Base-by-base conservation (phyloP, 2,329 filamentous ascomycete species). In the Spiromastix sp. region DNA sequence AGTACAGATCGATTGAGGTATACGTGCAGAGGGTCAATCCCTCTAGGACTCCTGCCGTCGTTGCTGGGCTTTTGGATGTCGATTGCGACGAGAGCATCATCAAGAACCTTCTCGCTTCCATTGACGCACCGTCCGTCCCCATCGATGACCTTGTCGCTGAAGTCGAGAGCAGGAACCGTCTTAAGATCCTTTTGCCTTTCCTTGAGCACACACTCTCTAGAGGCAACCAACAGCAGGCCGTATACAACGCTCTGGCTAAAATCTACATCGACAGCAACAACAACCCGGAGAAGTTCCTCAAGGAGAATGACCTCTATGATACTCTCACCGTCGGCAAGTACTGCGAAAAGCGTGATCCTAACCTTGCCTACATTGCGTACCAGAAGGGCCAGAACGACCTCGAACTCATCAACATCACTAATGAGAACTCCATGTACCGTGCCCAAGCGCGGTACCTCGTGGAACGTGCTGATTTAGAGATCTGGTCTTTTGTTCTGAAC, bases 201-300 rank as follows among this genome's bases (percentile, higher is more conserved):
- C 75, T 98, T 4, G 93, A 98, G 68, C 78, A 83, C 39, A 94
- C 86, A 7, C 68, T 98, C 31, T 80, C 85, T 32, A 76, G 79
- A 34, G 91, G 91, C 29, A 95, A 94, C 64, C 83, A 93, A 59
- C 87, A 98, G 61, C 86, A 93, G 58, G 93, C 89, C 29, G 84
- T 98, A 12, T 96, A 83, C 72, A 96, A 98, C 48, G 93, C 91
- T 5, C 72, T 98, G 19, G 91, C 91, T 34, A 98, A 98, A 75
- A 98, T 98, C 49, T 98, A 98, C 66, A 98, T 98, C 39, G 91
- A 98, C 63, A 86, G 79, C 48, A 98, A 98, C 72, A 94, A 95
- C 66, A 86, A 95, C 57, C 91, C 91, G 0, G 91, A 98, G 71
- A 84, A 85, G 56, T 98, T 98, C 69, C 68, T 98, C 34, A 93